Base-by-base conservation (phyloP, 2,329 filamentous ascomycete genomes). In the Xylariaceae sp. region DNA sequence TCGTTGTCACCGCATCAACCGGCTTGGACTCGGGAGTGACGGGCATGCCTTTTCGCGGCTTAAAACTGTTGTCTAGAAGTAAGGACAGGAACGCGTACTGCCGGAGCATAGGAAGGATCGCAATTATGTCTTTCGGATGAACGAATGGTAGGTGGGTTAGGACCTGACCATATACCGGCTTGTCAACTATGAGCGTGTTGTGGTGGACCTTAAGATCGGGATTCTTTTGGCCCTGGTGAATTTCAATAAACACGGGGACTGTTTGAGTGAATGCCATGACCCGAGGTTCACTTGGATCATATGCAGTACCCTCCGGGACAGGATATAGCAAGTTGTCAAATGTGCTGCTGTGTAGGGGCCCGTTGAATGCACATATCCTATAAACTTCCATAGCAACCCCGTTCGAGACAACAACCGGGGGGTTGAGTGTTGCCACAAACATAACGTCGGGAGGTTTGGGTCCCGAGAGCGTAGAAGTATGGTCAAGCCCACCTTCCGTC, bases 121-220 rank as follows among this genome's bases (percentile, higher is more conserved):
- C 78, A 5, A 91, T 74, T 3, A 95, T 73, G 66, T 95, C 88
- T 48, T 84, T 80, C 0, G 89, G 89, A 64, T 95, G 89, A 2
- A 83, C 82, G 65, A 95, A 92, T 0, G 88, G 84, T 34, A 94
- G 75, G 53, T 86, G 82, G 1, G 79, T 80, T 6, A 95, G 69
- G 2, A 77, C 76, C 53, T 85, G 80, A 0, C 85, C 86, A 61
- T 86, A 89, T 6, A 90, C 87, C 2, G 83, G 80, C 68, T 89
- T 89, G 52, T 87, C 83, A 19, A 90, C 80, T 59, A 83, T 83
- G 1, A 94, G 75, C 0, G 79, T 83, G 65, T 86, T 88, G 9
- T 71, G 68, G 62, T 85, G 80, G 2, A 61, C 68, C 43, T 71
- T 74, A 5, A 68, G 59, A 2, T 58, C 55, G 4, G 68, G 53